Evolutionary conservation across 2,329 filamentous ascomycete genomes (phyloP).

Genomic region (Colletotrichum incanum): DNA sequence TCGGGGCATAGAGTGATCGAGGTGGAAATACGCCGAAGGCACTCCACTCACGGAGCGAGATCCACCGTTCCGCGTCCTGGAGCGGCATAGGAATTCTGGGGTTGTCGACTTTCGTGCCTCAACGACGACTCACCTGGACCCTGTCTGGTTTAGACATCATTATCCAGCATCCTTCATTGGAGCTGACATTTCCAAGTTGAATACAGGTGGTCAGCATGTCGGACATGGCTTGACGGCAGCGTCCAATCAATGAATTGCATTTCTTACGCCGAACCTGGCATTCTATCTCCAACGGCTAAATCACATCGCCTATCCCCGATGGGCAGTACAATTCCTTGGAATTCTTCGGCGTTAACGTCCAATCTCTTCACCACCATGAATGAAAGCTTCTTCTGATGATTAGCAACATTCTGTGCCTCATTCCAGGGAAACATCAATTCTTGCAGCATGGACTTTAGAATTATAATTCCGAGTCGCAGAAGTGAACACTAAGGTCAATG

Average conservation of each 20-base stretch:
- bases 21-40: slow-evolving; percentile 36
- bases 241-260: not conserved
- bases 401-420: not conserved
- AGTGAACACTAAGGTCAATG: not conserved
- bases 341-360: slow-evolving; percentile 28
- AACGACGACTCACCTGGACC: not conserved
- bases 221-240: not conserved
- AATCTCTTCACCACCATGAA: not conserved
- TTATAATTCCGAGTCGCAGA: not conserved
- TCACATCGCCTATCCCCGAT: slow-evolving; percentile 39
- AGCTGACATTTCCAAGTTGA: not conserved
- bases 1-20: slow-evolving; percentile 28
- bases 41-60: slow-evolving; percentile 30
- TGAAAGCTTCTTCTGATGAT: not conserved
- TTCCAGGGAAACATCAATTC: too few relatives aligned
- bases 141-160: not conserved
- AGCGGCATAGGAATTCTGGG: slow-evolving; percentile 20
- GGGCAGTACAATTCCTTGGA: not conserved
- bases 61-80: slow-evolving; percentile 14
- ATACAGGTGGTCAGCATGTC: not conserved
- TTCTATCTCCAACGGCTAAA: slow-evolving; percentile 26
- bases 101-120: not conserved
- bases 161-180: not conserved
- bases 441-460: not conserved
- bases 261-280: not conserved